Conservation (phyloP, 371 early-diverging fungal species). For the Circinella minor region DNA sequence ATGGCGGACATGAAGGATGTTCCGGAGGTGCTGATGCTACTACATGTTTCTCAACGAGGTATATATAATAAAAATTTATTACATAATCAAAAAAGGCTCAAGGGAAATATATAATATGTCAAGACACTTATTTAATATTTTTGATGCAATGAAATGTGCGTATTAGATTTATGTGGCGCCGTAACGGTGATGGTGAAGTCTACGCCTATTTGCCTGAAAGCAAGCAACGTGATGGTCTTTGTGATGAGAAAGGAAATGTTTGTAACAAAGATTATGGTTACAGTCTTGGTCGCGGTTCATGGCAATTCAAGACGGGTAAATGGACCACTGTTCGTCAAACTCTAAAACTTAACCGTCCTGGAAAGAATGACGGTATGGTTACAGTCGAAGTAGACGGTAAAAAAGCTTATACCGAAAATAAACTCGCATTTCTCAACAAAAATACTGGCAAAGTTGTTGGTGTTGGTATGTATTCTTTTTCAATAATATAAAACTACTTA, state of each 20-base stretch:
- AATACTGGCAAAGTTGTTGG: slow-evolving; percentile 22
- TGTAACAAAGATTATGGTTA: slow-evolving; percentile 67
- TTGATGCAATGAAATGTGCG: too few relatives aligned
- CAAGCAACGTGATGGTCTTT: slow-evolving; percentile 46
- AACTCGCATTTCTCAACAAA: slow-evolving; percentile 30
- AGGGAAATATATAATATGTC: neutral
- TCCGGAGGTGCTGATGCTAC: slow-evolving; percentile 60
- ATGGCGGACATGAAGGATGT: slow-evolving; percentile 57
- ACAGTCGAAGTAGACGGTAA: slow-evolving; percentile 47
- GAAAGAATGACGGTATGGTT: slow-evolving; percentile 51
- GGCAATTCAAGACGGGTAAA: slow-evolving; percentile 53
- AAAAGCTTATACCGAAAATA: slow-evolving; percentile 27
- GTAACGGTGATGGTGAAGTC: slow-evolving; percentile 61
- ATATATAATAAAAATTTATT: neutral
- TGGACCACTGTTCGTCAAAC: slow-evolving; percentile 65
- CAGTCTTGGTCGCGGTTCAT: slow-evolving; percentile 66
- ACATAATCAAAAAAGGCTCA: too few relatives aligned
- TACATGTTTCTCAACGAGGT: slow-evolving; percentile 65
- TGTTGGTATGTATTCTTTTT: slow-evolving; percentile 13
- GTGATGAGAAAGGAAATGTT: slow-evolving; percentile 47
- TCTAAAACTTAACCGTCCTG: slow-evolving; percentile 59
- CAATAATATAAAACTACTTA: neutral
- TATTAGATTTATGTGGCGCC: slow-evolving; percentile 65
- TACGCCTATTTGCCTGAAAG: slow-evolving; percentile 64
- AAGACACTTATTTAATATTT: too few relatives aligned